Evolutionary conservation across 352 stramenopile genomes (phyloP).

Genomic region (Phytophthora podocarpi): DNA sequence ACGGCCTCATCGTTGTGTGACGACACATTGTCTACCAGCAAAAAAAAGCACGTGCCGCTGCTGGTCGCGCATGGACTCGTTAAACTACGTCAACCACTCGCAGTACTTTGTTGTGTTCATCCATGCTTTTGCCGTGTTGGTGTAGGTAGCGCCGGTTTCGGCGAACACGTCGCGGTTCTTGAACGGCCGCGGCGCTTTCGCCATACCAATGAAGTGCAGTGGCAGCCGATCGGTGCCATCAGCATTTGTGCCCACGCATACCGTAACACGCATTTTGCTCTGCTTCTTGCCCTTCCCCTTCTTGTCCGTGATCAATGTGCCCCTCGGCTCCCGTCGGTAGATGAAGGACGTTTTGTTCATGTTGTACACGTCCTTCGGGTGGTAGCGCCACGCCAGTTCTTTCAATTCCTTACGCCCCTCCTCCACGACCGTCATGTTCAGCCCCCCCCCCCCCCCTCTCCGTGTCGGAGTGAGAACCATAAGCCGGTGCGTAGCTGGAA

Average conservation of each 20-base stretch:
- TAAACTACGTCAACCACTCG: no score
- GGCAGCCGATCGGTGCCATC: slow-evolving; percentile 8
- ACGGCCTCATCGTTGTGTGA: no score
- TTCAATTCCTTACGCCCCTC: not conserved
- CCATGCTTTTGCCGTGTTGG: slow-evolving; percentile 20
- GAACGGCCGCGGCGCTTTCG: not conserved
- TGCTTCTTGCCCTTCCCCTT: no score
- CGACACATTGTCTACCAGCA: no score
- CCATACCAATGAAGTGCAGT: slow-evolving; percentile 16
- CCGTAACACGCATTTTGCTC: no score
- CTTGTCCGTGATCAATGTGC: no score
- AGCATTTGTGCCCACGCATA: slow-evolving; percentile 17
- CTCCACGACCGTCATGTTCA: not conserved
- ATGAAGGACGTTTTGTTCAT: slow-evolving; percentile 24
- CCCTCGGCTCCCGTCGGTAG: slow-evolving; percentile 11
- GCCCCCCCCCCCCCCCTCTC: slow-evolving; percentile 5
- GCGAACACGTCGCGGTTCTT: slow-evolving; percentile 7
- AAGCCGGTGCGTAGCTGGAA: slow-evolving; percentile 8
- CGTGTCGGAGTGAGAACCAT: slow-evolving; percentile 12
- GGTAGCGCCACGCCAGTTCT: not conserved
- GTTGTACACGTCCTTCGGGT: slow-evolving; percentile 13
- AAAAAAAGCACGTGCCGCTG: no score
- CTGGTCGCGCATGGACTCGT: no score
- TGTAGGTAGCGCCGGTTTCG: slow-evolving; percentile 14
- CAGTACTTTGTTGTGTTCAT: slow-evolving; percentile 23